Base-by-base conservation (phyloP, 768 basidiomycete genomes). In the Pleurotus giganteus region DNA sequence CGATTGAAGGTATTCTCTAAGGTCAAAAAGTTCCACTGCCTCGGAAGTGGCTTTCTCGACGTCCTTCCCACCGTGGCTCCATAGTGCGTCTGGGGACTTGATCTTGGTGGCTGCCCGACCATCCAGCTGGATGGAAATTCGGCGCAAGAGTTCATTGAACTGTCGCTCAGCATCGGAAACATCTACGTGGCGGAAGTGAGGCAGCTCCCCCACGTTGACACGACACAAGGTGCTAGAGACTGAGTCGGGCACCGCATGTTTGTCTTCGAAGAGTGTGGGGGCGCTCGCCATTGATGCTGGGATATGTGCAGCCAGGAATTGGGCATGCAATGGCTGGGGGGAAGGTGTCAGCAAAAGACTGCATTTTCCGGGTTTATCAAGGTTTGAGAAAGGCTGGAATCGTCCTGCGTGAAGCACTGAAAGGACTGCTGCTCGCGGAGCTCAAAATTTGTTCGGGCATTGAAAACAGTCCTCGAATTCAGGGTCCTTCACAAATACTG, bases 1-100 rank as follows among this genome's bases (percentile, higher is more conserved):
- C 7, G 81, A 81, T 2, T 81, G 71, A 27, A 90, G 74, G 60
- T 87, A 89, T 56, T 88, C 86, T 13, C 78, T 79, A 17, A 90
- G 80, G 65, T 88, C 81, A 59, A 88, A 89, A 0, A 64, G 65
- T 11, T 73, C 65, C 9, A 63, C 59, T 3, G 67, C 67, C 12
- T 56, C 65, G 8, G 19, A 12, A 12, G 23, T 39, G 12, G 64
- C 73, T 47, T 79, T 78, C 60, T 76, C 74, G 9, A 71, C 39
- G 27, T 77, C 83, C 55, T 77, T 73, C 54, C 75, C 77, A 29
- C 73, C 50, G 2, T 45, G n/a, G n/a, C n/a, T 45, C 49, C 49
- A 51, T 34, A 51, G 36, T 34, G 49, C 37, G 19, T 51, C 49
- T 15, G 36, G 49, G 32, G 49, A 51, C 49, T 51, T 51, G 6